Percentiles rank a stretch among this genome's conserved stretches.
phyloP scores from a whole-genome alignment of 257 asterid genomes.

The Gentiana straminea region DNA sequence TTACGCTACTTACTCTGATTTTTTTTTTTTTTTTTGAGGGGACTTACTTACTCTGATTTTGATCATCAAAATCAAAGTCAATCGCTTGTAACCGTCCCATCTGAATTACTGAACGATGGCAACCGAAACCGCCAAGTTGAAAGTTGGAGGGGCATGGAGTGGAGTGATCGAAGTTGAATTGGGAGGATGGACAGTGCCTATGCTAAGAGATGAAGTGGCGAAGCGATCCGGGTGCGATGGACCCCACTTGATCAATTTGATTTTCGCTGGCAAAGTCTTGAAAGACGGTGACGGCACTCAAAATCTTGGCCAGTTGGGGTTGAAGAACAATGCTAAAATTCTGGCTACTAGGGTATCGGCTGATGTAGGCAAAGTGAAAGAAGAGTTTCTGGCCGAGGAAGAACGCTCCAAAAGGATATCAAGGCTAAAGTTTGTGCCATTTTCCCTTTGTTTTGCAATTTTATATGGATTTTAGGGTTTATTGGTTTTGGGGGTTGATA shows the following conservation, averaged over 20 bases:
- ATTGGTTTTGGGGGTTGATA: background rate
- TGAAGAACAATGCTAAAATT: slow-evolving; percentile 62
- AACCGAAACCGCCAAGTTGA: slow-evolving; percentile 36
- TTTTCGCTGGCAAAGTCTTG: slow-evolving; percentile 57
- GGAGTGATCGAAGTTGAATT: slow-evolving; percentile 69
- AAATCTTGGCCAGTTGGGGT: slow-evolving; percentile 64
- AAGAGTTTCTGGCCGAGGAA: slow-evolving; percentile 79
- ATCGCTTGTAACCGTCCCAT: too few species aligned
- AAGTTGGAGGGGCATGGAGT: slow-evolving; percentile 88
- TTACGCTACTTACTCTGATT: too few species aligned
- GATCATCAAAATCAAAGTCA: too few species aligned
- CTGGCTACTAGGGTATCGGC: slow-evolving; percentile 56
- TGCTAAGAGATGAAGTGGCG: slow-evolving; percentile 59
- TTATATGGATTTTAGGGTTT: background rate
- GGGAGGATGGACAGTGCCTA: slow-evolving; percentile 72
- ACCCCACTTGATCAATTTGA: slow-evolving; percentile 49
- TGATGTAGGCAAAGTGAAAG: slow-evolving; percentile 54
- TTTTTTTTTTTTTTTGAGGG: too few species aligned
- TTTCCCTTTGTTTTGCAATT: background rate
- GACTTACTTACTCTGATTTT: too few species aligned
- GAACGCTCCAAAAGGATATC: slow-evolving; percentile 64
- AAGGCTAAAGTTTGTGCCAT: slow-evolving; percentile 51
- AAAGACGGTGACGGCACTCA: slow-evolving; percentile 56
- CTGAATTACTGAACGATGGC: too few species aligned
- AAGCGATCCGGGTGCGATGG: slow-evolving; percentile 50